These are phyloP conservation scores for Rhododendron ovatum DNA, from an alignment of 148 eudicot species.

Conservation along the genomic window DNA sequence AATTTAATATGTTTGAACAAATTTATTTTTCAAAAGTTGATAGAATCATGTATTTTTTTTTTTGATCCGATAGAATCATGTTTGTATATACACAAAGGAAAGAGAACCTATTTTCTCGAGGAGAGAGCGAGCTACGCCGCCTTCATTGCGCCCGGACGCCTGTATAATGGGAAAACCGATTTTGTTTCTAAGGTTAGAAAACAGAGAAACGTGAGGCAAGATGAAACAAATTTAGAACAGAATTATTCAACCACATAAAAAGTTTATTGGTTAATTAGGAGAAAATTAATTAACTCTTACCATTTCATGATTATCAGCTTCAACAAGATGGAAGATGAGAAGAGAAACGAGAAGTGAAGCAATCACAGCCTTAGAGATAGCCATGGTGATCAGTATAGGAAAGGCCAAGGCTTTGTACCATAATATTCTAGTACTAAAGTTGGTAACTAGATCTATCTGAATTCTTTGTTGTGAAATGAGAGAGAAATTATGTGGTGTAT, in stretches of 20 bases:
- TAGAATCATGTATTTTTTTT: neutral
- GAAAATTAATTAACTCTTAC: neutral
- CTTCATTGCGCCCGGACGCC: neutral
- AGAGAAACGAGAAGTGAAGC: constrained; percentile 23
- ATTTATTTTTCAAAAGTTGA: neutral
- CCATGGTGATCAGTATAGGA: neutral
- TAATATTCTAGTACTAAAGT: too few relatives aligned
- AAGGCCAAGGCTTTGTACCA: neutral
- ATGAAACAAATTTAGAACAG: neutral
- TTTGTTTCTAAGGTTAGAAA: neutral
- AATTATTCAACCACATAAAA: neutral
- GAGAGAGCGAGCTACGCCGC: neutral
- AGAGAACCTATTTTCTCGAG: constrained; percentile 12
- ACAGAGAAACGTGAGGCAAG: neutral
- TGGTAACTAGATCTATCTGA: neutral
- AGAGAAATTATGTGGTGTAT: neutral
- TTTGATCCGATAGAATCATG: neutral
- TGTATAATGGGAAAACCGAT: neutral
- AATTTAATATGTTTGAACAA: too few relatives aligned
- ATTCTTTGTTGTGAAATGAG: neutral
- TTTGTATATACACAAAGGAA: neutral
- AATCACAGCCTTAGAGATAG: constrained; percentile 17
- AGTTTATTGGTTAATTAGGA: too few relatives aligned
- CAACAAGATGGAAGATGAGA: constrained; percentile 13
- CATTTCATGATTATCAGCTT: constrained; percentile 11